Base-by-base conservation (phyloP, 2,329 filamentous ascomycete genomes). In the Colletotrichum graminicola region DNA sequence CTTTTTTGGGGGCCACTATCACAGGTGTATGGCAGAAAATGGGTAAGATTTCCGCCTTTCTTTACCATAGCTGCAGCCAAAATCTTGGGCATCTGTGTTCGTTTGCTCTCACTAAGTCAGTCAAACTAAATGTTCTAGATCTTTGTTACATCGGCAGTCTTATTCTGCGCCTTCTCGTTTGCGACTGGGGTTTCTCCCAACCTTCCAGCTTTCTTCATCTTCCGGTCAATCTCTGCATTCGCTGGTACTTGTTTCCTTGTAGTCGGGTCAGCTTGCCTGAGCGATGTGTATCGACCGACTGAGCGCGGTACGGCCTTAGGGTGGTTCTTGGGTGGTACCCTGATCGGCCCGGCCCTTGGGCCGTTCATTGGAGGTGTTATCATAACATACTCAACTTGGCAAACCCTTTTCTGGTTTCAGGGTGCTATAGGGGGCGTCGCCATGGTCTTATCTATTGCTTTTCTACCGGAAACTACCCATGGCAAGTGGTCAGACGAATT, bases 341-440 rank as follows among this genome's bases (percentile, higher is more conserved):
- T 93, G 0, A 87, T 92, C 61, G 91, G 91, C 0, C 91, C 91
- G 7, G 89, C 87, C 2, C 80, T 90, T 69, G 90, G 91, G 0
- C 86, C 87, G 0, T 90, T 92, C 74, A 83, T 93, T 10, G 87
- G 91, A 73, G 91, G 91, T 36, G 89, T 93, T 34, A 91, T 93
- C 62, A 90, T 93, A 34, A 93, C 90, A 0, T 93, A 88, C 79
- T 82, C 84, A 5, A 85, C 84, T 23, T 93, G 91, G 92, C 83
- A 90, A 39, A 87, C 88, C 54, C 91, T 93, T 71, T 93, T 93
- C 80, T 93, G 90, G 89, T 83, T 93, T 1, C 90, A 93, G 75
- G 86, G 89, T 0, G 91, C 86, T 0, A 83, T 93, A 1, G 87
- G 88, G 0, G 90, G 85, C 2, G 78, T 85, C 0, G 89, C 88